A percentile compares a stretch with the other conserved stretches of the same genome.
Evolutionary conservation across 352 stramenopile species (phyloP).

Genomic region (Phytophthora crassamura): DNA sequence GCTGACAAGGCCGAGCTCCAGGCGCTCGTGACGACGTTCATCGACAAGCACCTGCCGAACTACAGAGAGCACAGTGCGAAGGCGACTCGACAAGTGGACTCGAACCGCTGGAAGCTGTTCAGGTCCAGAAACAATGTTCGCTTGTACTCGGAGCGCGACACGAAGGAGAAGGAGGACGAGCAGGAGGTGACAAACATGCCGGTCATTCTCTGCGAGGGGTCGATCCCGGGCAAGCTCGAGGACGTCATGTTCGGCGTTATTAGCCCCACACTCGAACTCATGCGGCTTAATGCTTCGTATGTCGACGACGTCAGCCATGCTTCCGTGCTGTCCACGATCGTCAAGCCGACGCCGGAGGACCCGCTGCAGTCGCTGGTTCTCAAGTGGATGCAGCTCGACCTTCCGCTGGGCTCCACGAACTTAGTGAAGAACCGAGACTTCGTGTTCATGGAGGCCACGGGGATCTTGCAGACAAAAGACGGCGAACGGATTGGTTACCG

Average conservation of each 20-base stretch:
- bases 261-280: constrained; percentile 39
- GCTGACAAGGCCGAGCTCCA: constrained; percentile 39
- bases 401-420: constrained; percentile 41
- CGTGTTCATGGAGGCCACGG: constrained; percentile 46
- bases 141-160: constrained; percentile 35
- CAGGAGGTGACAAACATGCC: constrained; percentile 24
- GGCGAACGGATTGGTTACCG: constrained; percentile 37
- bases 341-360: constrained; percentile 37
- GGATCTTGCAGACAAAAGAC: constrained; percentile 30
- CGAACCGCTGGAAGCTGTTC: constrained; percentile 42
- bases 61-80: constrained; percentile 38
- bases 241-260: constrained; percentile 54
- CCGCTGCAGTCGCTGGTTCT: constrained; percentile 41
- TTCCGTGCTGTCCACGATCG: constrained; percentile 30
- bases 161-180: constrained; percentile 10
- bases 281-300: constrained; percentile 46
- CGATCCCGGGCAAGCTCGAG: constrained; percentile 41
- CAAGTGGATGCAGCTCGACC: constrained; percentile 46
- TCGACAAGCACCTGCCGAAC: constrained; percentile 42
- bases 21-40: constrained; percentile 33
- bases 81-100: constrained; percentile 37
- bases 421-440: constrained; percentile 55
- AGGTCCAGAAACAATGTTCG: constrained; percentile 39
- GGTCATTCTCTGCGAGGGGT: constrained; percentile 37
- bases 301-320: constrained; percentile 40